These are phyloP conservation scores for Davidsoniella eucalypti DNA, from an alignment of 2,329 filamentous ascomycete species.

Conservation along the genomic window DNA sequence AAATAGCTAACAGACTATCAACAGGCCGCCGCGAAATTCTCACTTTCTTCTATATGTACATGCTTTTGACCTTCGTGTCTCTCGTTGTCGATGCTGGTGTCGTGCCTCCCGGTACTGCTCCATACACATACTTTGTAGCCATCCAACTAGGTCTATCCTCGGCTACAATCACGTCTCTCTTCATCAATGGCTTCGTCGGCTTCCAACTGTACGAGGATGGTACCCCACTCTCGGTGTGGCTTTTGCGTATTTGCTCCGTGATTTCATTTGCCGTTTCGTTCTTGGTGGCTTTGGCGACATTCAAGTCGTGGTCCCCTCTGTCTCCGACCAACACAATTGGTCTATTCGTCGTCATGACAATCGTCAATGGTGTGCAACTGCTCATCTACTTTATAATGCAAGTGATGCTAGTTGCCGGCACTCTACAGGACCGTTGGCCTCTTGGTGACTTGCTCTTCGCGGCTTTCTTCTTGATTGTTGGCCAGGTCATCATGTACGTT, in stretches of 20 bases:
- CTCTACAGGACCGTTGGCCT: slow-evolving; percentile 89
- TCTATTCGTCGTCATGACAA: slow-evolving; percentile 79
- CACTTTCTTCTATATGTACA: slow-evolving; percentile 94
- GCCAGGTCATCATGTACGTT: slow-evolving; percentile 84
- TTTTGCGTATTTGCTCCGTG: slow-evolving; percentile 62
- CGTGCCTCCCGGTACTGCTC: slow-evolving; percentile 60
- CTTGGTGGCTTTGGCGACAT: slow-evolving; percentile 76
- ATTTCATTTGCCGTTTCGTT: slow-evolving; percentile 77
- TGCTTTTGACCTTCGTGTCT: slow-evolving; percentile 75
- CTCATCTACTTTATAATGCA: slow-evolving; percentile 78
- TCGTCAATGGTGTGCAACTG: slow-evolving; percentile 76
- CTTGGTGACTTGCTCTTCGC: slow-evolving; percentile 83
- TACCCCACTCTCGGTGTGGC: slow-evolving; percentile 83
- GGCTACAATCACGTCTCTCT: slow-evolving; percentile 69
- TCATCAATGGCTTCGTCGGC: slow-evolving; percentile 96
- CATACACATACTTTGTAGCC: slow-evolving; percentile 84
- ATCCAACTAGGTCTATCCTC: slow-evolving; percentile 73
- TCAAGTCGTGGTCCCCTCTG: slow-evolving; percentile 79
- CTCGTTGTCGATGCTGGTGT: slow-evolving; percentile 87
- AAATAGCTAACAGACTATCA: slow-evolving; percentile 3
- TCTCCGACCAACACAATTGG: slow-evolving; percentile 73
- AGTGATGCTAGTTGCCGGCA: slow-evolving; percentile 72
- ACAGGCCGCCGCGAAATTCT: slow-evolving; percentile 51
- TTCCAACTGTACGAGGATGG: slow-evolving; percentile 98
- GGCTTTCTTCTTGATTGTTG: slow-evolving; percentile 76